Percentiles rank a stretch among this genome's conserved stretches.
These are phyloP conservation scores for Sanguinoderma infundibulare DNA, from an alignment of 1,284 basidiomycete species.

Conservation along the genomic window DNA sequence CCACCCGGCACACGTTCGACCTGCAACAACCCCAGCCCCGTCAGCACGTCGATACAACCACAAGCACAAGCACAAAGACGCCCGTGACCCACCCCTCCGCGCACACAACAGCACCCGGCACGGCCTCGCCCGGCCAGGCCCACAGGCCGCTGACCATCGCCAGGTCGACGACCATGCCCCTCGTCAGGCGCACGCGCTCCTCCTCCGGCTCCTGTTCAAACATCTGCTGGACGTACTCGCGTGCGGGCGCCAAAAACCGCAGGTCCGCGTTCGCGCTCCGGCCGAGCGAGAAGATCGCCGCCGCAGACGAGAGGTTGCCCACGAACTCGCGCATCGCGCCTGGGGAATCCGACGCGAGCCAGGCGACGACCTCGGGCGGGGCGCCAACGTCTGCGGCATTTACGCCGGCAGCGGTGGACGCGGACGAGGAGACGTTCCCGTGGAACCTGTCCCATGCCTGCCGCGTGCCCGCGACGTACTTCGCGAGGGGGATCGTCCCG, in stretches of 20 bases:
- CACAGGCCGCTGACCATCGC: constrained; percentile 65
- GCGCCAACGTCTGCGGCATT: too few species aligned
- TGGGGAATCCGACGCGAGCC: constrained; percentile 65
- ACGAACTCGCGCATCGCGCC: constrained; percentile 47
- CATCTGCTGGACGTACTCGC: constrained; percentile 57
- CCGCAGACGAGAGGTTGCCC: constrained; percentile 41
- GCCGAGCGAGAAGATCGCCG: constrained; percentile 49
- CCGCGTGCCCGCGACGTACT: constrained; percentile 49
- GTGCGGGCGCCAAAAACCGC: constrained; percentile 52
- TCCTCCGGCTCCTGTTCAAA: constrained; percentile 48
- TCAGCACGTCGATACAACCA: neutral
- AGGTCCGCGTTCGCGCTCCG: constrained; percentile 47
- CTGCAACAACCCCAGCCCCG: constrained; percentile 39
- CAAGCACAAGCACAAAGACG: neutral
- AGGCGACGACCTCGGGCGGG: constrained; percentile 46
- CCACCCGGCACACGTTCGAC: constrained; percentile 62
- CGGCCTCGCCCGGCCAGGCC: constrained; percentile 48
- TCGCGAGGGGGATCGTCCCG: constrained; percentile 51
- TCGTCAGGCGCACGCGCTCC: constrained; percentile 52
- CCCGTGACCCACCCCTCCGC: constrained; percentile 53
- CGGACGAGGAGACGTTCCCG: constrained; percentile 25
- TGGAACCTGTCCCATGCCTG: constrained; percentile 49
- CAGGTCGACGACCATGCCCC: constrained; percentile 69
- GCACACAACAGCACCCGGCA: constrained; percentile 59
- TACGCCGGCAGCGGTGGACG: constrained; percentile 1